These are phyloP conservation scores for Coriaria nepalensis DNA, from an alignment of 306 rosid genomes.

Conservation along the genomic window DNA sequence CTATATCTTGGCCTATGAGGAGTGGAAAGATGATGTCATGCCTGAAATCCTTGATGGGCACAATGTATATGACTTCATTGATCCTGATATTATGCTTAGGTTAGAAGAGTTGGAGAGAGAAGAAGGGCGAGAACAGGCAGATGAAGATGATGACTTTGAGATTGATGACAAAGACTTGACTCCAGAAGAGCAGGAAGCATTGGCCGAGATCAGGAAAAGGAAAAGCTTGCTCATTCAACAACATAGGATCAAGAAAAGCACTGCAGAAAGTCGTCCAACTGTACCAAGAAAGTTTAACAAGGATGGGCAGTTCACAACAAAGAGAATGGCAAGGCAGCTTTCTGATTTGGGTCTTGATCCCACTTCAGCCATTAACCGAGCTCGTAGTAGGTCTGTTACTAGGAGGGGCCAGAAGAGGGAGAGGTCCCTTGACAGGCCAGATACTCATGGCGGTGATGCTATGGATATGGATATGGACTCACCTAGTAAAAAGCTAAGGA, in stretches of 20 bases:
- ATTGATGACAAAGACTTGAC: slow-evolving; percentile 48
- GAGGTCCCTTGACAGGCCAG: slow-evolving; percentile 39
- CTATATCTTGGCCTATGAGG: slow-evolving; percentile 60
- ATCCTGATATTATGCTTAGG: slow-evolving; percentile 62
- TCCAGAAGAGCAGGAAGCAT: slow-evolving; percentile 49
- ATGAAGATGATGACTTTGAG: slow-evolving; percentile 52
- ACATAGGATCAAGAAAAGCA: slow-evolving; percentile 80
- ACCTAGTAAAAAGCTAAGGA: slow-evolving; percentile 52
- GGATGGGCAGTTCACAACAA: slow-evolving; percentile 41
- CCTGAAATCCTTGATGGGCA: slow-evolving; percentile 92
- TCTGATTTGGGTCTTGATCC: slow-evolving; percentile 68
- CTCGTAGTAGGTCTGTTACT: slow-evolving; percentile 50
- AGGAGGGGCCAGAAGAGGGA: slow-evolving; percentile 59
- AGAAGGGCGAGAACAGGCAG: slow-evolving; percentile 46
- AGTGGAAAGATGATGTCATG: slow-evolving; percentile 72
- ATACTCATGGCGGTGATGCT: slow-evolving; percentile 18
- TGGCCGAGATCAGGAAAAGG: slow-evolving; percentile 55
- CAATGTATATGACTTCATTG: slow-evolving; percentile 71
- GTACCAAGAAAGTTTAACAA: slow-evolving; percentile 76
- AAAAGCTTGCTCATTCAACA: slow-evolving; percentile 51
- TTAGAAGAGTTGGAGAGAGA: slow-evolving; percentile 79
- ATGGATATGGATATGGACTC: slow-evolving; percentile 66
- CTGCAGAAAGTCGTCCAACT: slow-evolving; percentile 66
- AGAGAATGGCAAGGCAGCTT: slow-evolving; percentile 81
- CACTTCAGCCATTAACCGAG: slow-evolving; percentile 42